Percentiles rank a stretch among this genome's conserved stretches.
Conservation (phyloP, 2,329 filamentous ascomycete species). For the Cercospora sp. region DNA sequence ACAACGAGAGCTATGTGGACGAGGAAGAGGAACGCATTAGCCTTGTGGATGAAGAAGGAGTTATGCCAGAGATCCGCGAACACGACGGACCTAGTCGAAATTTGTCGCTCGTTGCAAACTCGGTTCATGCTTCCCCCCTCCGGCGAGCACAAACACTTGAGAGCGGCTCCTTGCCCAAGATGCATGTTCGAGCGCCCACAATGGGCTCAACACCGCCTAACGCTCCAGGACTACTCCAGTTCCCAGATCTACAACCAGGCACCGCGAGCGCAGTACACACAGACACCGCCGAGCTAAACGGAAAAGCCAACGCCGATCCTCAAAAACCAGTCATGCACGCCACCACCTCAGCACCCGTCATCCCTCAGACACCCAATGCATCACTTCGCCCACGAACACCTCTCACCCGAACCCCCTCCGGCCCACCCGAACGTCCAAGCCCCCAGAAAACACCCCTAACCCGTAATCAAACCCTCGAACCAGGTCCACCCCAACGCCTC, state of each 20-base stretch:
- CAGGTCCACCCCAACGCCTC: conserved; percentile 43
- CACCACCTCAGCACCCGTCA: conserved; percentile 39
- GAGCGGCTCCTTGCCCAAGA: conserved; percentile 11
- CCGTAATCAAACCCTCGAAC: conserved; percentile 23
- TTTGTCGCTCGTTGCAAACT: conserved; percentile 21
- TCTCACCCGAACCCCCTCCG: conserved; percentile 27
- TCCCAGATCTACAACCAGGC: conserved; percentile 25
- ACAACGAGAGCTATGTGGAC: conserved; percentile 49
- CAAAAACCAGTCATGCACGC: conserved; percentile 38
- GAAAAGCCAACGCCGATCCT: conserved; percentile 18
- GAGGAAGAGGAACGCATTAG: conserved; percentile 47
- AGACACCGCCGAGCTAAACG: conserved; percentile 25
- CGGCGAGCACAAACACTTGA: conserved; percentile 22
- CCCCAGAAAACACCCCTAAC: conserved; percentile 16
- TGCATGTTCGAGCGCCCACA: conserved; percentile 8
- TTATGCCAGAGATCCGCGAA: conserved; percentile 33
- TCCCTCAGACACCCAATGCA: conserved; percentile 30
- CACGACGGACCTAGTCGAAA: conserved; percentile 18
- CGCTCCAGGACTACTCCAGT: conserved; percentile 6
- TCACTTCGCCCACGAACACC: conserved; percentile 30
- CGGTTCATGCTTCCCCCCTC: conserved; percentile 15
- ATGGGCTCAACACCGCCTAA: conserved; percentile 17
- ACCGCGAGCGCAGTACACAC: conserved; percentile 37
- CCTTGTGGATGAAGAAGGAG: conserved; percentile 43
- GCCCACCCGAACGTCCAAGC: conserved; percentile 17